These are phyloP conservation scores for Phytophthora lateralis DNA, from an alignment of 352 stramenopile genomes.

Conservation along the genomic window DNA sequence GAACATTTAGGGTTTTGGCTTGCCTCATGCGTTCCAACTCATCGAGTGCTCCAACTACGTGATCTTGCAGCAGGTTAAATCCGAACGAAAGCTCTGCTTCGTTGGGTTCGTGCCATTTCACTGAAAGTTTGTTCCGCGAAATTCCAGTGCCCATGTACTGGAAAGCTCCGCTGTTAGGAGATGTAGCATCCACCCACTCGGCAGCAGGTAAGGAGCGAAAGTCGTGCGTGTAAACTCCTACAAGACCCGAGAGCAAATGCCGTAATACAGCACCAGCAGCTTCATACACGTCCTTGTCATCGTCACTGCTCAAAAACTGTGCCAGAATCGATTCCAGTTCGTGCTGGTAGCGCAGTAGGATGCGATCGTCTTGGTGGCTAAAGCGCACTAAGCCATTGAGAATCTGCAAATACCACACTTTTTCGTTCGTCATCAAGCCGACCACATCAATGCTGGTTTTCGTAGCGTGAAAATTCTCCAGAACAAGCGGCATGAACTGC, in stretches of 20 bases:
- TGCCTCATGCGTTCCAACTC: slow-evolving; percentile 32
- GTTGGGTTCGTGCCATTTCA: slow-evolving; percentile 71
- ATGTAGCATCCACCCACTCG: slow-evolving; percentile 52
- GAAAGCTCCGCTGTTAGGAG: slow-evolving; percentile 48
- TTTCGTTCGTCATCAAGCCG: slow-evolving; percentile 63
- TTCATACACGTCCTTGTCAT: slow-evolving; percentile 70
- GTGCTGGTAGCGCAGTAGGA: slow-evolving; percentile 43
- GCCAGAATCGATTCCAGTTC: slow-evolving; percentile 50
- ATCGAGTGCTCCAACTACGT: slow-evolving; percentile 45
- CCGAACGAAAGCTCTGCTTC: slow-evolving; percentile 60
- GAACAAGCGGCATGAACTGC: slow-evolving; percentile 46
- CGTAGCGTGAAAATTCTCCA: slow-evolving; percentile 53
- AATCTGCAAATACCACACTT: slow-evolving; percentile 67
- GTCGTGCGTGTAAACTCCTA: slow-evolving; percentile 62
- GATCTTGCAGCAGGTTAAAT: slow-evolving; percentile 53
- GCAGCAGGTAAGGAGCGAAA: slow-evolving; percentile 60
- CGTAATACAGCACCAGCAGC: slow-evolving; percentile 46
- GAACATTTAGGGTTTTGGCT: slow-evolving; percentile 41
- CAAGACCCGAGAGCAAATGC: slow-evolving; percentile 49
- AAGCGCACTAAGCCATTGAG: slow-evolving; percentile 59
- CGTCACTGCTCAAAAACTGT: slow-evolving; percentile 47
- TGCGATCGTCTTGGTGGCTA: slow-evolving; percentile 32
- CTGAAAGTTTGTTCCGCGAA: slow-evolving; percentile 55
- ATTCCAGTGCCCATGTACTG: slow-evolving; percentile 62
- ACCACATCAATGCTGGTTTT: slow-evolving; percentile 40